Base-by-base conservation (phyloP, 2,329 filamentous ascomycete species). In the Graphium sp. region DNA sequence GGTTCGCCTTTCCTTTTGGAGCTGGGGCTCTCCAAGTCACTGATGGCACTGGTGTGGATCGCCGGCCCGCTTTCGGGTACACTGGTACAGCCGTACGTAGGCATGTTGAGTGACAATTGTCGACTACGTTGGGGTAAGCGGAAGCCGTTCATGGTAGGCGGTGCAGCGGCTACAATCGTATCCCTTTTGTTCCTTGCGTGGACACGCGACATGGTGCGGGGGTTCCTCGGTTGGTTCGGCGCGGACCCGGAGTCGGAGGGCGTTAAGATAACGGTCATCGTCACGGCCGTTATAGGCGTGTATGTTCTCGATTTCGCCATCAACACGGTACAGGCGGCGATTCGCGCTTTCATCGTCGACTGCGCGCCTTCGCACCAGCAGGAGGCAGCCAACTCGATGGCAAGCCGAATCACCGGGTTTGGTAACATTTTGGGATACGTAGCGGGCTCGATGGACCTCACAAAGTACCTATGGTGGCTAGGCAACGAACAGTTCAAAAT, bases 231-330 rank as follows among this genome's bases (percentile, higher is more conserved):
- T 3, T 43, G 87, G 2, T 84, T 89, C 41, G 79, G 80, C 8
- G 75, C 70, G 8, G 65, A 76, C 30, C 55, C 56, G n/a, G 62
- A 73, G 22, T 80, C 76, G 1, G 41, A 62, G 6, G 67, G 62
- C 3, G 74, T 79, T 25, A 74, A 70, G 42, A 62, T 61, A 4
- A 57, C 61, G 23, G 68, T 79, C 26, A 87, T 93, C 38, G 57
- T 82, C 18, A 64, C 82, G 32, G 87, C 87, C 6, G 83, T 93
- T 5, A 46, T 84, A 18, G 77, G 84, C 55, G 79, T 95, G 41
- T 95, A 92, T 51, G 62, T 89, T 28, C 65, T 95, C 28, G 87
- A 95, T 49, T 89, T 95, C 49, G 74, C 85, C 42, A 89, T 95
- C 56, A 95, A 95, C 52, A 89, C 85, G 67, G 82, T 95, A 19